Evolutionary conservation across 148 eudicot species (phyloP).

Genomic region (Amaranthus hypochondriacus): DNA sequence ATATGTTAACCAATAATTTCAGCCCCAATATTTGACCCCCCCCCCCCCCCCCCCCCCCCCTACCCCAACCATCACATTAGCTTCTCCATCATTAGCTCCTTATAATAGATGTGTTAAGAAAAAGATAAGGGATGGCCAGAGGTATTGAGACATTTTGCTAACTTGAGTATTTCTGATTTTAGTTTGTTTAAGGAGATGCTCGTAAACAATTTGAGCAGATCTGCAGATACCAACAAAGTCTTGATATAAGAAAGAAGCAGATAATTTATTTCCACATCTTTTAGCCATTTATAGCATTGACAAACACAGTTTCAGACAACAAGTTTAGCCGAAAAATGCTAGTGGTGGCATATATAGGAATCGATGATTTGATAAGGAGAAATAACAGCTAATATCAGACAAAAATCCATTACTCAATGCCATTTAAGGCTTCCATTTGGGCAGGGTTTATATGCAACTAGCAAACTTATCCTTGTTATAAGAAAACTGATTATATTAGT

Average conservation of each 20-base stretch:
- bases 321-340: neutral
- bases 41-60: too few species aligned
- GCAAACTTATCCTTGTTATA: too few species aligned
- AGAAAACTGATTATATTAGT: too few species aligned
- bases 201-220: too few species aligned
- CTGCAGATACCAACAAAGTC: too few species aligned
- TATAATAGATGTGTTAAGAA: neutral
- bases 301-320: neutral
- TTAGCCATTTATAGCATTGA: neutral
- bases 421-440: too few species aligned
- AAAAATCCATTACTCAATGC: neutral
- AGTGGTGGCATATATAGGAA: neutral
- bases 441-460: too few species aligned
- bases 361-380: neutral
- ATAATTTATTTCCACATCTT: neutral
- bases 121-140: neutral
- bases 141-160: neutral
- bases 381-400: neutral
- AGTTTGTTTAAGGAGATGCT: too few species aligned
- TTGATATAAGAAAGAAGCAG: too few species aligned
- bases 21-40: too few species aligned
- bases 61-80: neutral
- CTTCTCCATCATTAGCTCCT: neutral
- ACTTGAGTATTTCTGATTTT: neutral
- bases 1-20: too few species aligned